Base-by-base conservation (phyloP, 208 protist genomes). In the Angomonas deanei region DNA sequence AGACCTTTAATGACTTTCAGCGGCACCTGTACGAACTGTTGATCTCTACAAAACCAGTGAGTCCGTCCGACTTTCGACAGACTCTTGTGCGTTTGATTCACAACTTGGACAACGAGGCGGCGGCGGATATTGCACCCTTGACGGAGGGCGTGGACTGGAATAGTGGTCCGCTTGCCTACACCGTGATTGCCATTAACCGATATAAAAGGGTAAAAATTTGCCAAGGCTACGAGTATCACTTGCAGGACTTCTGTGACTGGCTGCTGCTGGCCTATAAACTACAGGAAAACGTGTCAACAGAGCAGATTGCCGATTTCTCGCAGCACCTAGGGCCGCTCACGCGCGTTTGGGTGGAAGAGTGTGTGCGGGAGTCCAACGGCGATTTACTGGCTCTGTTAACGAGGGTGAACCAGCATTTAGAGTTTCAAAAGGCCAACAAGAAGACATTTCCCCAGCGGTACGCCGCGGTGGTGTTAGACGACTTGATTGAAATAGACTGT, bases 401-500 rank as follows among this genome's bases (percentile, higher is more conserved):
- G 34, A 39, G 34, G 13, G 13, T 39, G 34, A 5, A 13, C 8
- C 8, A 39, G 34, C 5, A 5, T 39, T 39, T 39, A 39, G 34
- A 13, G 13, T 5, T 17, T 39, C 34, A 5, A 5, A 13, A 5
- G 5, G 34, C 8, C 13, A n/a, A n/a, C n/a, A n/a, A n/a, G n/a
- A n/a, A n/a, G n/a, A n/a, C n/a, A n/a, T n/a, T 50, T 13, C 15
- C 42, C 23, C 42, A 19, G 8, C 67, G 57, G 34, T 86, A 85
- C 54, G 84, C 82, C 64, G 67, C 52, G n/a, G 63, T 72, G 1
- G 72, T 80, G 28, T 30, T 91, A 17, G 80, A 88, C 39, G 73
- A 82, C 34, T 55, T 91, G 23, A 80, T 88, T 54, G 78, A 76
- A n/a, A 78, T 78, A 74, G 88, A 82, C n/a, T 79, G 83, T 32